phyloP scores from a whole-genome alignment of 805 yeast genomes.

The Metschnikowia dekortorum region DNA sequence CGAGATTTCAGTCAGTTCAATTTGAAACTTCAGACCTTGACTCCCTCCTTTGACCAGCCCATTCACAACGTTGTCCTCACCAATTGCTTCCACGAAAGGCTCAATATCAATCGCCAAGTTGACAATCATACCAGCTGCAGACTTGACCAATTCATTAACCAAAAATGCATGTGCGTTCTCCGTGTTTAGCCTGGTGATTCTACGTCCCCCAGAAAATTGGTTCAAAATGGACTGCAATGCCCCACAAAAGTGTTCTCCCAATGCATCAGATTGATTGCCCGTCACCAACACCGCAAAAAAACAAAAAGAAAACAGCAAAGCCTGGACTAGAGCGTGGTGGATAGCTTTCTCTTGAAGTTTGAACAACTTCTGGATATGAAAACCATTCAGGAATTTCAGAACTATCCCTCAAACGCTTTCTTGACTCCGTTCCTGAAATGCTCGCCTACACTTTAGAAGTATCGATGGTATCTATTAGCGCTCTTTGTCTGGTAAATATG shows the following conservation, averaged over 20 bases:
- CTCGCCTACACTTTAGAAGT: slow-evolving; percentile 66
- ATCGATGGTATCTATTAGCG: slow-evolving; percentile 90
- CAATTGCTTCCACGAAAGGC: slow-evolving; percentile 37
- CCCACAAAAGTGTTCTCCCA: slow-evolving; percentile 49
- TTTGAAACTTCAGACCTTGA: slow-evolving; percentile 9
- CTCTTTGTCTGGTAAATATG: slow-evolving; percentile 91
- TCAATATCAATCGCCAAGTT: slow-evolving; percentile 41
- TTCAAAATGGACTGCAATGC: slow-evolving; percentile 88
- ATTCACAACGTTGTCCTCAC: slow-evolving; percentile 53
- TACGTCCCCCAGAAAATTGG: slow-evolving; percentile 83
- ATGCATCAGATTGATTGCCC: slow-evolving; percentile 44
- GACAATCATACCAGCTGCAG: slow-evolving; percentile 86
- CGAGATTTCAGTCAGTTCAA: slow-evolving; percentile 9
- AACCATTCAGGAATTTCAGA: slow-evolving; percentile 94
- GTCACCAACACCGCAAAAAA: slow-evolving; percentile 32
- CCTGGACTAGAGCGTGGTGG: slow-evolving; percentile 92
- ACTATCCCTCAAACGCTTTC: slow-evolving; percentile 83
- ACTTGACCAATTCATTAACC: slow-evolving; percentile 69
- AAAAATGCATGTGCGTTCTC: slow-evolving; percentile 53
- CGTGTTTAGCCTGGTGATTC: slow-evolving; percentile 52
- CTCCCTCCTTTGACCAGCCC: slow-evolving; percentile 20
- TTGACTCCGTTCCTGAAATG: slow-evolving; percentile 91
- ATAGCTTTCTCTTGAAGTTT: slow-evolving; percentile 82
- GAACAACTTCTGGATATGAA: slow-evolving; percentile 93
- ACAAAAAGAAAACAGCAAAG: slow-evolving; percentile 49